Evolutionary conservation across 2,329 filamentous ascomycete genomes (phyloP).

Genomic region (Talaromyces sp.): DNA sequence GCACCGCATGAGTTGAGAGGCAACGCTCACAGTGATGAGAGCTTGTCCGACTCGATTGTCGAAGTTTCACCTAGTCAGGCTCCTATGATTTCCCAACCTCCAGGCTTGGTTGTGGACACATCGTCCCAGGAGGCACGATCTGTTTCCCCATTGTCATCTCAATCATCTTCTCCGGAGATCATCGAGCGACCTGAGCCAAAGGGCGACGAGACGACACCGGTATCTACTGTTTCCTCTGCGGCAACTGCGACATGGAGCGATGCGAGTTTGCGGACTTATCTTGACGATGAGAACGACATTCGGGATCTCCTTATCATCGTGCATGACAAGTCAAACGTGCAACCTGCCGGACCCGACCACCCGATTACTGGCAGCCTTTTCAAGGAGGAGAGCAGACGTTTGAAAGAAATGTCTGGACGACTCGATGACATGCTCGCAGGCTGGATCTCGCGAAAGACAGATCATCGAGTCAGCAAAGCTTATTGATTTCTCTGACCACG

Average conservation of each 20-base stretch:
- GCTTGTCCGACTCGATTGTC: slow-evolving; percentile 64
- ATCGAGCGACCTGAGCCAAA: slow-evolving; percentile 29
- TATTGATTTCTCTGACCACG: slow-evolving; percentile 16
- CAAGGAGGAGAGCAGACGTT: slow-evolving; percentile 77
- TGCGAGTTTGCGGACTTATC: slow-evolving; percentile 76
- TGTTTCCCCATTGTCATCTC: slow-evolving; percentile 56
- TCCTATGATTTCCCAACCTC: slow-evolving; percentile 47
- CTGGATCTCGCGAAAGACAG: slow-evolving; percentile 59
- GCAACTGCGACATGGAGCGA: slow-evolving; percentile 75
- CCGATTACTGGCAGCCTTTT: slow-evolving; percentile 78
- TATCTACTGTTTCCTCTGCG: slow-evolving; percentile 52
- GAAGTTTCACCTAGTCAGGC: slow-evolving; percentile 58
- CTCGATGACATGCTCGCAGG: slow-evolving; percentile 82
- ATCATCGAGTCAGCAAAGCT: slow-evolving; percentile 21
- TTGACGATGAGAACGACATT: slow-evolving; percentile 85
- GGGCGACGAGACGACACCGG: slow-evolving; percentile 43
- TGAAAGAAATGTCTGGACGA: slow-evolving; percentile 85
- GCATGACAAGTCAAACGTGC: slow-evolving; percentile 82
- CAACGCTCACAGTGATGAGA: slow-evolving; percentile 7
- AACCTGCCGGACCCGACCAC: slow-evolving; percentile 76
- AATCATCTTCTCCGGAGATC: slow-evolving; percentile 49
- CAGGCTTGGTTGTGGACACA: slow-evolving; percentile 65
- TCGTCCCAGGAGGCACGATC: slow-evolving; percentile 67
- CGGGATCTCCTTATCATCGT: slow-evolving; percentile 87
- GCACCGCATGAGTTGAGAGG: neutral